These are phyloP conservation scores for Capsicum baccatum DNA, from an alignment of 257 asterid species.

Conservation along the genomic window DNA sequence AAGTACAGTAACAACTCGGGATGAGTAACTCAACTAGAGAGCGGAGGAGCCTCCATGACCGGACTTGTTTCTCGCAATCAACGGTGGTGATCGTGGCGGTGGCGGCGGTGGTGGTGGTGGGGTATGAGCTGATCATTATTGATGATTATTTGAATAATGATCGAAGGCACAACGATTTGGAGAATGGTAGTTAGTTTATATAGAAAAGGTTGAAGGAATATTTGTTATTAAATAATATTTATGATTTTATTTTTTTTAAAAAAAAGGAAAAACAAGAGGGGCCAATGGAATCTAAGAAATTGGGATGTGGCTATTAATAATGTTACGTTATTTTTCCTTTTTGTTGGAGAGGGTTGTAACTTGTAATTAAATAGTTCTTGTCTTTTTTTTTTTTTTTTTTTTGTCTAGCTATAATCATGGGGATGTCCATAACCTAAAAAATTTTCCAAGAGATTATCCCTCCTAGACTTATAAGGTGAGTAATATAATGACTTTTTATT, in stretches of 20 bases:
- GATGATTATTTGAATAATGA: background rate
- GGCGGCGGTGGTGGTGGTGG: constrained; percentile 22
- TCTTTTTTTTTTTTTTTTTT: constrained; percentile 11
- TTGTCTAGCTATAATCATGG: constrained; percentile 3
- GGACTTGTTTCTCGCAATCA: constrained; percentile 70
- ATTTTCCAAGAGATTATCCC: background rate
- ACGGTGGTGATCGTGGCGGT: constrained; percentile 47
- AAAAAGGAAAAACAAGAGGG: background rate
- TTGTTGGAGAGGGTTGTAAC: constrained; percentile 7
- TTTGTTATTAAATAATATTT: background rate
- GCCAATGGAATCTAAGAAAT: constrained; percentile 27
- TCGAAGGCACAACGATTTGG: constrained; percentile 9
- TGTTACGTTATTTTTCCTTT: background rate
- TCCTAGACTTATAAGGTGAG: background rate
- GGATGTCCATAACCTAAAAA: background rate
- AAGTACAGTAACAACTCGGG: constrained; percentile 62
- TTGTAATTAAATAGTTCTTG: background rate
- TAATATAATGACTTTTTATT: background rate
- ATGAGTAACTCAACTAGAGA: constrained; percentile 54
- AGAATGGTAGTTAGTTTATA: constrained; percentile 14
- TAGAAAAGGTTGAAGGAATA: constrained; percentile 12
- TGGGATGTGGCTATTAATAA: constrained; percentile 17
- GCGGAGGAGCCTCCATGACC: constrained; percentile 76
- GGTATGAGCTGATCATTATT: constrained; percentile 41
- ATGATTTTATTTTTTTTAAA: background rate